These are phyloP conservation scores for Centrapalus pauciflorus DNA, from an alignment of 129 eudicot species.

Conservation along the genomic window DNA sequence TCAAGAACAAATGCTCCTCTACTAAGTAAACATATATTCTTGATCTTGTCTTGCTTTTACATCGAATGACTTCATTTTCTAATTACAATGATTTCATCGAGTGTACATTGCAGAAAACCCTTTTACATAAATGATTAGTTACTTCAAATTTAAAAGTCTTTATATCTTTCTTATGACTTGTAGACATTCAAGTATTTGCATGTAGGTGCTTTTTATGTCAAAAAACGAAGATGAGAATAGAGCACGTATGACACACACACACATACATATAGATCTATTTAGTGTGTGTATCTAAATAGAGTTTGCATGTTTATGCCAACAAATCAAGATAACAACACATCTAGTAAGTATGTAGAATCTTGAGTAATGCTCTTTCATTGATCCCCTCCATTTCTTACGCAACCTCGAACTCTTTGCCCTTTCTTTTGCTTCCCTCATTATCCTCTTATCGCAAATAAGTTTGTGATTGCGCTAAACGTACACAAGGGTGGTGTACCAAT, in stretches of 20 bases:
- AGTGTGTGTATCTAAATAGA: neutral
- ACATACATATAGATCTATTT: neutral
- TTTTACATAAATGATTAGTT: slow-evolving; percentile 15
- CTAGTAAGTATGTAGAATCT: slow-evolving; percentile 32
- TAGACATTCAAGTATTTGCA: too few species aligned
- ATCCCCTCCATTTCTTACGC: slow-evolving; percentile 11
- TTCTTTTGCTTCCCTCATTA: neutral
- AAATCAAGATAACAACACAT: slow-evolving; percentile 30
- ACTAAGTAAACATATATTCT: slow-evolving; percentile 26
- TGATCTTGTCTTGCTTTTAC: neutral
- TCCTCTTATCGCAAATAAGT: neutral
- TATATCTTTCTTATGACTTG: too few species aligned
- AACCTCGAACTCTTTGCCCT: neutral
- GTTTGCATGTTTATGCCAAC: slow-evolving; percentile 29
- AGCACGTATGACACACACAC: neutral
- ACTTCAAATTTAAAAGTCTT: slow-evolving; percentile 5
- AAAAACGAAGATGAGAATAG: too few species aligned
- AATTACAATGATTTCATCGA: slow-evolving; percentile 1
- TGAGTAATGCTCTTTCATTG: slow-evolving; percentile 26
- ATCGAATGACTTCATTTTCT: slow-evolving; percentile 7
- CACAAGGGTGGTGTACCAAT: neutral
- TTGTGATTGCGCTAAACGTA: neutral
- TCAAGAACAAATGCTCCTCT: slow-evolving; percentile 42
- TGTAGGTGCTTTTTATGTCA: slow-evolving; percentile 8
- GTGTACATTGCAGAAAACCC: slow-evolving; percentile 28